Evolutionary conservation across 2,329 filamentous ascomycete genomes (phyloP).

Genomic region (Xylariaceae sp.): DNA sequence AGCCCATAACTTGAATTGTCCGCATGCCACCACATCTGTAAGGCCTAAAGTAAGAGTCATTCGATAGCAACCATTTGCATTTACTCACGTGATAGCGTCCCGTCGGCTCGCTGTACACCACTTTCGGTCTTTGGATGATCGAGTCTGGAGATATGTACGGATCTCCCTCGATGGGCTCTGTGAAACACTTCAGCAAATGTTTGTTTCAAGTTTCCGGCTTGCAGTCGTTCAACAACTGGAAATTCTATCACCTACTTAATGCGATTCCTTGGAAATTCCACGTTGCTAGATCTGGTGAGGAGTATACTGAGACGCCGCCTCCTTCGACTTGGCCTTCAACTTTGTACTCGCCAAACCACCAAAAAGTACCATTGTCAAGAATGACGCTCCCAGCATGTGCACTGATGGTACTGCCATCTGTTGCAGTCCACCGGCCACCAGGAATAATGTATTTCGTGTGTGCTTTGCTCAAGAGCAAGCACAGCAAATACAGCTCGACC

Average conservation of each 20-base stretch:
- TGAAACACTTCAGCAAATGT: background rate
- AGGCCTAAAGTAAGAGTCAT: background rate
- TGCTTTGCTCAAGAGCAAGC: constrained; percentile 20
- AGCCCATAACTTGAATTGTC: constrained; percentile 56
- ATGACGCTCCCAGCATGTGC: constrained; percentile 59
- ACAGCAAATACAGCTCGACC: constrained; percentile 1
- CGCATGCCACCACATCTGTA: constrained; percentile 57
- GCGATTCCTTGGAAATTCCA: constrained; percentile 59
- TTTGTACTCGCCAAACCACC: constrained; percentile 63
- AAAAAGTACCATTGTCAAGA: constrained; percentile 54
- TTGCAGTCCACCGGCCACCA: constrained; percentile 59
- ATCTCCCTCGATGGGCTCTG: constrained; percentile 52
- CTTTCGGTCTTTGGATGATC: constrained; percentile 63
- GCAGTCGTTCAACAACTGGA: background rate
- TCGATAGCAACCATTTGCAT: background rate
- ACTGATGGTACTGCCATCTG: constrained; percentile 57
- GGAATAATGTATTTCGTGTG: constrained; percentile 58
- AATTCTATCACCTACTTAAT: constrained; percentile 39
- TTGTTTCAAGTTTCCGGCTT: background rate
- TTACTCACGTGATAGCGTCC: constrained; percentile 53
- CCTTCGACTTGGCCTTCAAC: constrained; percentile 56
- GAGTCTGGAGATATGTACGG: constrained; percentile 52
- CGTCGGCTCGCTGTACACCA: constrained; percentile 54
- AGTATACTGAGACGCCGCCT: constrained; percentile 59
- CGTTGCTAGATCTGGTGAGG: constrained; percentile 58